Base-by-base conservation (phyloP, 306 rosid genomes). In the Corylus americana region DNA sequence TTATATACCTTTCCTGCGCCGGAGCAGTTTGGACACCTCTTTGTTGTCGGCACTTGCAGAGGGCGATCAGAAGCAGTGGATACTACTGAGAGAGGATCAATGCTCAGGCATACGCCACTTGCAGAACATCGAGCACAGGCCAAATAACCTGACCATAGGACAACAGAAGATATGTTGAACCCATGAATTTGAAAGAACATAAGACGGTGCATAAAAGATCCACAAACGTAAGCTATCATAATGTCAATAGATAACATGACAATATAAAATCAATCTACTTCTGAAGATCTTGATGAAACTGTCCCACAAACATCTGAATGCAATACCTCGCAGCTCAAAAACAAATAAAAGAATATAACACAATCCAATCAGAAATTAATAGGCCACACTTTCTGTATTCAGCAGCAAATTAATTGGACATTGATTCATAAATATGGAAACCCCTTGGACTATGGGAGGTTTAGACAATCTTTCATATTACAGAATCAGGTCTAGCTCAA, bases 81-180 rank as follows among this genome's bases (percentile, higher is more conserved):
- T 73, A 78, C 84, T 16, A 78, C 84, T 16, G 96, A 92, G 75
- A 93, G 78, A 51, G 88, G 90, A 78, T 91, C 82, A 57, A 83
- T 74, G 71, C 85, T 86, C 89, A 95, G 79, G 83, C 98, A 91
- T 8, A 87, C 89, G 18, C 99, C 98, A 74, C 98, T 89, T 1
- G 96, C 85, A 6, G 98, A 91, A 83, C 99, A 93, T 75, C 98
- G 86, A 74, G 98, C 98, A 73, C 99, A 93, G 49, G 99, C 91
- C 86, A 95, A 85, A 90, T 95, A 95, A 50, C 99, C 99, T 95
- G 75, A 61, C 59, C 85, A 81, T 10, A 72, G 16, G 54, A 74
- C 75, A 62, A 74, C 68, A 71, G 22, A 77, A 59, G 16, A n/a
- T 2, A 47, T 3, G 11, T 73, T 9, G 42, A 18, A 78, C 16